Conservation (phyloP, 208 protist genomes). For the Kentomonas sorsogonicus region DNA sequence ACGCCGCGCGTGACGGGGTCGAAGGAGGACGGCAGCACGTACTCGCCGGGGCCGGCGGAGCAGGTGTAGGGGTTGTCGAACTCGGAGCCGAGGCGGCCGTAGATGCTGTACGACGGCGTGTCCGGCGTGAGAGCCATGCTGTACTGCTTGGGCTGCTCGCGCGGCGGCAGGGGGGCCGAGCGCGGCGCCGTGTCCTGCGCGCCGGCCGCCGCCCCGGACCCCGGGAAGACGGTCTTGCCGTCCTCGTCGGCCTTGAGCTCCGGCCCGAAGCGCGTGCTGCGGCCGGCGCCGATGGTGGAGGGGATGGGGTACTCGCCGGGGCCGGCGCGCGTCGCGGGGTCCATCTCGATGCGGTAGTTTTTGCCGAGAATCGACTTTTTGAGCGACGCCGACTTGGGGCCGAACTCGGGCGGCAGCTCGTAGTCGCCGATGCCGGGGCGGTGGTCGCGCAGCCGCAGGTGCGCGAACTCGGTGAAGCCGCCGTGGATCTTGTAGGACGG, state of each 20-base stretch:
- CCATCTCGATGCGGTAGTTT: conserved; percentile 14
- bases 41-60: conserved; percentile 39
- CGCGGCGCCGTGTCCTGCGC: background rate
- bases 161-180: background rate
- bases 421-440: conserved; percentile 64
- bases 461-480: conserved; percentile 73
- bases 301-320: conserved; percentile 63
- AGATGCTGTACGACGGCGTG: conserved; percentile 63
- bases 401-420: conserved; percentile 34
- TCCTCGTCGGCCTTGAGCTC: background rate
- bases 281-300: conserved; percentile 48
- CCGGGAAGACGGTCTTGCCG: too few species aligned
- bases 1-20: conserved; percentile 24
- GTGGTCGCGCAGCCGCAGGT: conserved; percentile 68
- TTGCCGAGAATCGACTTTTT: conserved; percentile 48
- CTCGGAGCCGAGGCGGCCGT: conserved; percentile 36
- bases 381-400: conserved; percentile 27
- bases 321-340: conserved; percentile 16
- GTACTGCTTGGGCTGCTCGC: conserved; percentile 51
- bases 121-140: conserved; percentile 58
- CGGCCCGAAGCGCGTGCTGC: conserved; percentile 37
- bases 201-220: background rate
- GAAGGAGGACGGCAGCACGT: conserved; percentile 52
- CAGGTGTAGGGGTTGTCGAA: conserved; percentile 20
- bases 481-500: too few species aligned